These are phyloP conservation scores for Aphanomyces cochlioides DNA, from an alignment of 352 stramenopile genomes.

Conservation along the genomic window DNA sequence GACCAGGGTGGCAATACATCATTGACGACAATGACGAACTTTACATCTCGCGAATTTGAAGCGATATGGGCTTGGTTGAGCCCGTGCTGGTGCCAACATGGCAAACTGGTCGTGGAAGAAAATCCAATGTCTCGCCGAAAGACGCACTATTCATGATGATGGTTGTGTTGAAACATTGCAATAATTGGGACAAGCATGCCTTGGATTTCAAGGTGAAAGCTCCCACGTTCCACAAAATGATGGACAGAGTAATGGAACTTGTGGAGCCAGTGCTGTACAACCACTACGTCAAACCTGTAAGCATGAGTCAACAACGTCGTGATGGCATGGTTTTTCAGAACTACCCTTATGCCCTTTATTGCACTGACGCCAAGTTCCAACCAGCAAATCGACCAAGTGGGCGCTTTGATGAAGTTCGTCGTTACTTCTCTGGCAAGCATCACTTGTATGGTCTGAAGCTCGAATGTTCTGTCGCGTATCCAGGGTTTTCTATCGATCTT, in stretches of 20 bases:
- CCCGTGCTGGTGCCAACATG: neutral
- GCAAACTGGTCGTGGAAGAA: neutral
- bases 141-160: constrained; percentile 24
- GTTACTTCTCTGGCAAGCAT: constrained; percentile 6
- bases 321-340: neutral
- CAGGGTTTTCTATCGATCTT: constrained; percentile 2
- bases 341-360: constrained; percentile 17
- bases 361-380: constrained; percentile 14
- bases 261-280: neutral
- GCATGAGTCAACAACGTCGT: neutral
- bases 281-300: too few species aligned
- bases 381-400: neutral
- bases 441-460: constrained; percentile 7
- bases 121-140: neutral
- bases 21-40: neutral
- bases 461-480: neutral
- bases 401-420: neutral
- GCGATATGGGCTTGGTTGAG: neutral
- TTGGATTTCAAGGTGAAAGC: constrained; percentile 17
- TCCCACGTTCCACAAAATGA: constrained; percentile 18
- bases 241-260: constrained; percentile 5
- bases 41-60: neutral
- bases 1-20: neutral
- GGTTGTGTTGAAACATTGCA: constrained; percentile 19
- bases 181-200: constrained; percentile 24